Evolutionary conservation across 2,329 filamentous ascomycete species (phyloP).

Genomic region (Esteya vermicola): DNA sequence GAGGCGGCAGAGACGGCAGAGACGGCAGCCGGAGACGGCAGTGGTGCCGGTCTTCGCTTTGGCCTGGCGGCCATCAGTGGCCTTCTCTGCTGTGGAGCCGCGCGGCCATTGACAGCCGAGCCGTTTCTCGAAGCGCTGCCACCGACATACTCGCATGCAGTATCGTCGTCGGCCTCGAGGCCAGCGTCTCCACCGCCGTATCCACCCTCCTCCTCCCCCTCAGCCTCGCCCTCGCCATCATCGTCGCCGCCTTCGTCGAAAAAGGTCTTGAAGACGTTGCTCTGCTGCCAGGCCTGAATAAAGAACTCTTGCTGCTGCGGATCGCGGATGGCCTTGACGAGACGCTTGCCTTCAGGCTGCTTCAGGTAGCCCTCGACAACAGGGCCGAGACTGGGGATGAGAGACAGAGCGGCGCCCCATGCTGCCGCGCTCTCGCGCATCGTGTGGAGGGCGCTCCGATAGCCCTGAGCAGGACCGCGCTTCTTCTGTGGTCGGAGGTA

Average conservation of each 20-base stretch:
- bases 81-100: too few relatives aligned
- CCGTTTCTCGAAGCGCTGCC: background rate
- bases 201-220: too few relatives aligned
- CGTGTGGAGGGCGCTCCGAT: constrained; percentile 22
- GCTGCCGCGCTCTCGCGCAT: constrained; percentile 24
- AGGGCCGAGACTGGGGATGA: constrained; percentile 21
- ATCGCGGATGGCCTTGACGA: constrained; percentile 20
- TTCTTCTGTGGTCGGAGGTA: constrained; percentile 24
- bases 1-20: too few relatives aligned
- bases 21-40: background rate
- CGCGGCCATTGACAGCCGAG: too few relatives aligned
- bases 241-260: constrained; percentile 10
- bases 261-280: constrained; percentile 16
- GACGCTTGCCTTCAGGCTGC: constrained; percentile 15
- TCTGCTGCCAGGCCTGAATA: constrained; percentile 21
- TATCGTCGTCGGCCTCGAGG: too few relatives aligned
- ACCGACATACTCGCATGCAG: background rate
- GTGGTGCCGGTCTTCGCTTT: background rate
- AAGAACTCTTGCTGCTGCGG: constrained; percentile 21
- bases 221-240: background rate
- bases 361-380: constrained; percentile 21
- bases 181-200: too few relatives aligned
- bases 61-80: background rate
- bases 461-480: constrained; percentile 23
- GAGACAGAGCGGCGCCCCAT: constrained; percentile 21